These are phyloP conservation scores for Peronosclerospora sorghi DNA, from an alignment of 352 stramenopile genomes.

Conservation along the genomic window DNA sequence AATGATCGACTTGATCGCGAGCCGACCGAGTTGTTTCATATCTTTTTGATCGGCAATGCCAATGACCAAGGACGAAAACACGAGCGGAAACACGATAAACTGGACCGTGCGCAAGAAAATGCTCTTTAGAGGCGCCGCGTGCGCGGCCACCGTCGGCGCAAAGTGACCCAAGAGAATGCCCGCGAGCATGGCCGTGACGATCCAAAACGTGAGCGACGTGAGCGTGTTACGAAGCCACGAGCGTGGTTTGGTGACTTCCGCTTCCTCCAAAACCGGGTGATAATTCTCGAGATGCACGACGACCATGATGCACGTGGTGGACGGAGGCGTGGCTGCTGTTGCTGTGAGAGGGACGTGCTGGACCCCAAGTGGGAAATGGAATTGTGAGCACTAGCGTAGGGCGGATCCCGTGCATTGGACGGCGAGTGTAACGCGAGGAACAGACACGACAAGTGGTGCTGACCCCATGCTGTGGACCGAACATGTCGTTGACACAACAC, in stretches of 20 bases:
- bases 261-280: slow-evolving; percentile 22
- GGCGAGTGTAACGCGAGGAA: no score
- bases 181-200: slow-evolving; percentile 29
- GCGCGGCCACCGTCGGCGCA: slow-evolving; percentile 32
- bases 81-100: slow-evolving; percentile 57
- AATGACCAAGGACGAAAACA: slow-evolving; percentile 49
- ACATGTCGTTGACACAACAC: no score
- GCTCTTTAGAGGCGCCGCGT: slow-evolving; percentile 41
- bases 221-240: slow-evolving; percentile 22
- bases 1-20: slow-evolving; percentile 47
- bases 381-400: no score
- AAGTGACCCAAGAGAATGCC: slow-evolving; percentile 39
- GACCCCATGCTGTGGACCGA: no score
- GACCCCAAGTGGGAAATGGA: no score
- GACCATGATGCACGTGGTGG: no score
- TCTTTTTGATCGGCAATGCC: slow-evolving; percentile 45
- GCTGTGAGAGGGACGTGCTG: no score
- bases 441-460: no score
- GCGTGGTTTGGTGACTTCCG: slow-evolving; percentile 17
- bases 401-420: no score
- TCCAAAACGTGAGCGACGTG: slow-evolving; percentile 54
- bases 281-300: no score
- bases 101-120: slow-evolving; percentile 41
- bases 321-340: no score
- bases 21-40: slow-evolving; percentile 44